Percentiles rank a stretch among this genome's conserved stretches.
Conservation (phyloP, 2,329 filamentous ascomycete species). For the Fusarium sp. region DNA sequence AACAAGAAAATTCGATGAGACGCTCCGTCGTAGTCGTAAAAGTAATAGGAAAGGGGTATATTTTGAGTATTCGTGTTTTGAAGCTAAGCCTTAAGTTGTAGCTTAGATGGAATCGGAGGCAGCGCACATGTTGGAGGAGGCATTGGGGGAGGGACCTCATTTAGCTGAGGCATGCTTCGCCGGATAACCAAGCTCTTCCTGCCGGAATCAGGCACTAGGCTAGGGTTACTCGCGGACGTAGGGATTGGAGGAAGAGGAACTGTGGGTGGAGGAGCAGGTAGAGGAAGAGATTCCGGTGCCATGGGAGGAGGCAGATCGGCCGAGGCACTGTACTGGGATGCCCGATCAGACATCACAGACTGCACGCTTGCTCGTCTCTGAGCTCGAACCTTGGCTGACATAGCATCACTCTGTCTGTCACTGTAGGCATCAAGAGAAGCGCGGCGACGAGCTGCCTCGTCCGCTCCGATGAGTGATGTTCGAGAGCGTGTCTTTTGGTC, state of each 20-base stretch:
- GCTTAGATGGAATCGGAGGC: slow-evolving; percentile 60
- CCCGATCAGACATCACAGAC: slow-evolving; percentile 45
- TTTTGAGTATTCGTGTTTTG: neutral
- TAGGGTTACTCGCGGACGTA: slow-evolving; percentile 37
- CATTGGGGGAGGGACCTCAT: slow-evolving; percentile 62
- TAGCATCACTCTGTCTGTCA: slow-evolving; percentile 38
- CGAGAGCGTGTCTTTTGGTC: slow-evolving; percentile 40
- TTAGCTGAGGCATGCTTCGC: slow-evolving; percentile 63
- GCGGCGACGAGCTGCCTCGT: slow-evolving; percentile 42
- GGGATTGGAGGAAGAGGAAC: slow-evolving; percentile 50
- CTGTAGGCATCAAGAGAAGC: slow-evolving; percentile 50
- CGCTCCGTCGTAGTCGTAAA: slow-evolving; percentile 33
- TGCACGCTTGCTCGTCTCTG: slow-evolving; percentile 47
- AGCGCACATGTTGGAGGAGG: slow-evolving; percentile 67
- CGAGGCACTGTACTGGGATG: slow-evolving; percentile 38
- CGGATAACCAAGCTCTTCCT: slow-evolving; percentile 49
- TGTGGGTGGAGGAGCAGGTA: slow-evolving; percentile 46
- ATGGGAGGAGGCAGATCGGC: slow-evolving; percentile 42
- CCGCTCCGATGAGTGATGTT: slow-evolving; percentile 26
- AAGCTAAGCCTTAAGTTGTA: slow-evolving; percentile 36
- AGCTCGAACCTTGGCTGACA: slow-evolving; percentile 35
- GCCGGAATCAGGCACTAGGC: slow-evolving; percentile 35
- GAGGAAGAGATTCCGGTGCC: slow-evolving; percentile 39
- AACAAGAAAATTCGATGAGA: slow-evolving; percentile 30
- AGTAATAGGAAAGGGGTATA: slow-evolving; percentile 22